Evolutionary conservation across 192 early-diverging fungal species (phyloP).

Genomic region (Lobosporangium transversale): DNA sequence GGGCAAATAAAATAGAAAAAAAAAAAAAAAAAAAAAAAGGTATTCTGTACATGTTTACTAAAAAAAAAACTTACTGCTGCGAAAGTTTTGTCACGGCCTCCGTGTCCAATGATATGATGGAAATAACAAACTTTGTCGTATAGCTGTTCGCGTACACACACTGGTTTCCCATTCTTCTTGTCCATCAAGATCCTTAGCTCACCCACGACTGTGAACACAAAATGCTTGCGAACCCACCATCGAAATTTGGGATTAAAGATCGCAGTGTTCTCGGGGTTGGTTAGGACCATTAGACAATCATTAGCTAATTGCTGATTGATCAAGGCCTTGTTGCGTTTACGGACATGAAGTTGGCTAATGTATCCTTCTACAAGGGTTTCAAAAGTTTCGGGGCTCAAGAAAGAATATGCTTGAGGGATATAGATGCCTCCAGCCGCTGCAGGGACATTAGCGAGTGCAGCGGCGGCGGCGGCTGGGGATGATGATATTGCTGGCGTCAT

Average conservation of each 20-base stretch:
- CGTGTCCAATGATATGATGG: constrained; percentile 50
- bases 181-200: constrained; percentile 52
- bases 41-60: no score
- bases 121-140: constrained; percentile 54
- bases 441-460: background rate
- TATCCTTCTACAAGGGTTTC: constrained; percentile 51
- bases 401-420: constrained; percentile 44
- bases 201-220: constrained; percentile 46
- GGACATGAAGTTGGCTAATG: constrained; percentile 48
- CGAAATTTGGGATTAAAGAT: constrained; percentile 51
- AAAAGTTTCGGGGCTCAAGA: constrained; percentile 47
- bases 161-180: constrained; percentile 51
- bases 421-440: constrained; percentile 24
- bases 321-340: constrained; percentile 51
- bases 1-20: no score
- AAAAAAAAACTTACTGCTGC: constrained; percentile 55
- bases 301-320: constrained; percentile 51
- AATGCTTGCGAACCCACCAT: constrained; percentile 53
- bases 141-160: constrained; percentile 44
- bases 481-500: background rate
- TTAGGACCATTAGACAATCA: constrained; percentile 51
- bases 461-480: constrained; percentile 2
- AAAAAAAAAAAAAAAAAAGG: background rate
- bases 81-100: constrained; percentile 54
- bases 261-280: constrained; percentile 49